These are phyloP conservation scores for Saccharomyces hybrid DNA, from an alignment of 1,139 yeast species.

Conservation along the genomic window DNA sequence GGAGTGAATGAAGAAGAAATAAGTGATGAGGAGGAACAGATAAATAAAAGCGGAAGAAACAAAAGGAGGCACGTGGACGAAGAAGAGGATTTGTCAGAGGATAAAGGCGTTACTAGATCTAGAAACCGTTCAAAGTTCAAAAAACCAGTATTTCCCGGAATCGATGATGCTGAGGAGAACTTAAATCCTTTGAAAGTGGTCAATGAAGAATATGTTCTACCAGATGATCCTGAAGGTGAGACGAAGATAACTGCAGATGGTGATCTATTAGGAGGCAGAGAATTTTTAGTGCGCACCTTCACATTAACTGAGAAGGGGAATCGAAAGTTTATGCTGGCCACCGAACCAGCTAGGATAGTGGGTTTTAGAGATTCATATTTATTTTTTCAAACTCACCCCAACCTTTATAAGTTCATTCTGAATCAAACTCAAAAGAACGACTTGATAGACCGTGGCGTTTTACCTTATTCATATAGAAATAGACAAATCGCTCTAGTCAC, in stretches of 20 bases:
- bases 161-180: constrained; percentile 33
- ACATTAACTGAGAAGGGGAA: constrained; percentile 69
- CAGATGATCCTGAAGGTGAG: constrained; percentile 75
- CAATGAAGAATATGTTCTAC: constrained; percentile 79
- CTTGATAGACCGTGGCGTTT: constrained; percentile 69
- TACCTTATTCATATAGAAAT: constrained; percentile 88
- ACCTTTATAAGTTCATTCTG: constrained; percentile 64
- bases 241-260: constrained; percentile 67
- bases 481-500: constrained; percentile 85
- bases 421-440: constrained; percentile 76
- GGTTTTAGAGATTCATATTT: constrained; percentile 93
- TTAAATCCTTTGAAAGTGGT: constrained; percentile 46
- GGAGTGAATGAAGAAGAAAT: constrained; percentile 1
- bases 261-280: constrained; percentile 63
- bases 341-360: constrained; percentile 92
- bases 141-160: background rate
- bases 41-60: constrained; percentile 1
- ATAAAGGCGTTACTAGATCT: constrained; percentile 5
- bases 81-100: constrained; percentile 17
- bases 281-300: constrained; percentile 74
- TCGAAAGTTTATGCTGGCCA: constrained; percentile 77
- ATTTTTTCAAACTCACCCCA: constrained; percentile 73
- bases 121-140: background rate
- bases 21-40: background rate
- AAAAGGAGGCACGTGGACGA: constrained; percentile 6